These are phyloP conservation scores for Penicillium digitatum DNA, from an alignment of 2,329 filamentous ascomycete species.

Conservation along the genomic window DNA sequence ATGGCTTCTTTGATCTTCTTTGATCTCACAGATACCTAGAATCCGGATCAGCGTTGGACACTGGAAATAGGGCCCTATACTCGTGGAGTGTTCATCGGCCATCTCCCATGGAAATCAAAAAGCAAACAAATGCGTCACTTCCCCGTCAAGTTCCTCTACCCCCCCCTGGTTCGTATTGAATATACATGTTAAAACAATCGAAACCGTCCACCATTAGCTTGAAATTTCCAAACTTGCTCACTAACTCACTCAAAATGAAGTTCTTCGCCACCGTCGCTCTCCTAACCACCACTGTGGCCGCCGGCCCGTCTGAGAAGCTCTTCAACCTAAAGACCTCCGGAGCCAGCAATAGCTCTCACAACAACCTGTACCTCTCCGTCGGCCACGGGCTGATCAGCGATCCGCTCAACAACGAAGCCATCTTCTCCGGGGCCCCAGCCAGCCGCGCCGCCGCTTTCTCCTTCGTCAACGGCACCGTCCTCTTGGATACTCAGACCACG, in stretches of 20 bases:
- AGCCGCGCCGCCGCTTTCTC: conserved; percentile 11
- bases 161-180: neutral
- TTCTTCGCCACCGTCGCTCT: conserved; percentile 28
- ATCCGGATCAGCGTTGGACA: neutral
- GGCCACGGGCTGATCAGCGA: conserved; percentile 7
- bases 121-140: conserved; percentile 6
- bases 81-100: conserved; percentile 2
- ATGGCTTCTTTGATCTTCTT: neutral
- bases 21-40: neutral
- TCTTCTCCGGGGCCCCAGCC: conserved; percentile 9
- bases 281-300: conserved; percentile 26
- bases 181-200: neutral
- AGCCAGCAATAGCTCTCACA: conserved; percentile 16
- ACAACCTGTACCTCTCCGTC: conserved; percentile 14
- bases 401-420: conserved; percentile 16
- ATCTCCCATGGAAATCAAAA: neutral
- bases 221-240: neutral
- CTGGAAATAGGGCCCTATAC: conserved; percentile 2
- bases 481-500: conserved; percentile 5
- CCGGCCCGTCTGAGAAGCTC: conserved; percentile 20
- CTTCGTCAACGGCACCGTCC: conserved; percentile 14
- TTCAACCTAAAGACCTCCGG: conserved; percentile 20
- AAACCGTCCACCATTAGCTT: neutral
- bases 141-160: neutral
- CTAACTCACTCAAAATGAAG: conserved; percentile 24